Conservation (phyloP, 176 grass and related monocot species). For the Elaeis guineensis region DNA sequence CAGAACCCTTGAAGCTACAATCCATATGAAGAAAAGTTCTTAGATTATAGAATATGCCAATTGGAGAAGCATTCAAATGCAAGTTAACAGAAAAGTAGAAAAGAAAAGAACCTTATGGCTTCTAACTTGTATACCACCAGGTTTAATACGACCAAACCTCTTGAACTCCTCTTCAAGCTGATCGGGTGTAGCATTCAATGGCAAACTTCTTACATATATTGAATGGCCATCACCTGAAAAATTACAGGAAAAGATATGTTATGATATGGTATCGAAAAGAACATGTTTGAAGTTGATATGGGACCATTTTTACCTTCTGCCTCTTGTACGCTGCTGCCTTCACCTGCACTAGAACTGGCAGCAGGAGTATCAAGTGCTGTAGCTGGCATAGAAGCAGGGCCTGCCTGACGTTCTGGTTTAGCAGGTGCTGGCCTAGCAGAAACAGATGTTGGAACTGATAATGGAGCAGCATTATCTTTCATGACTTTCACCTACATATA, state of each 20-base stretch:
- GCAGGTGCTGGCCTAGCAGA: slow-evolving; percentile 35
- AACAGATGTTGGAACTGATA: slow-evolving; percentile 6
- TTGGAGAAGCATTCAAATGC: too few species aligned
- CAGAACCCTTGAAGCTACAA: slow-evolving; percentile 88
- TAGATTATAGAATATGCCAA: neutral
- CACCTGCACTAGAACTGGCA: slow-evolving; percentile 41
- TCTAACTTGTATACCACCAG: slow-evolving; percentile 91
- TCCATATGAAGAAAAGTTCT: slow-evolving; percentile 9
- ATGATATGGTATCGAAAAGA: too few species aligned
- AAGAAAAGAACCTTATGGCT: slow-evolving; percentile 69
- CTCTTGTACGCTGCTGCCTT: slow-evolving; percentile 57
- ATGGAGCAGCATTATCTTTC: slow-evolving; percentile 34
- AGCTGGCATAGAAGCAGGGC: slow-evolving; percentile 20
- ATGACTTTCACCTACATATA: slow-evolving; percentile 83
- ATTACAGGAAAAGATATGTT: too few species aligned
- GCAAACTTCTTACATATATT: slow-evolving; percentile 75
- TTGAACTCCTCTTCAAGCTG: slow-evolving; percentile 92
- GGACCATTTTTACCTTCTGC: slow-evolving; percentile 52
- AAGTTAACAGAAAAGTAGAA: neutral
- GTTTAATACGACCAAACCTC: slow-evolving; percentile 70
- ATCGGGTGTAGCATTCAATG: slow-evolving; percentile 45
- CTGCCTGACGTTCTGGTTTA: slow-evolving; percentile 45
- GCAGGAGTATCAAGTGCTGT: slow-evolving; percentile 39
- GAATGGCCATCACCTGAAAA: slow-evolving; percentile 64
- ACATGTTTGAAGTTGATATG: neutral